Evolutionary conservation across 768 basidiomycete genomes (phyloP).

Genomic region (Cantharellus anzutake): DNA sequence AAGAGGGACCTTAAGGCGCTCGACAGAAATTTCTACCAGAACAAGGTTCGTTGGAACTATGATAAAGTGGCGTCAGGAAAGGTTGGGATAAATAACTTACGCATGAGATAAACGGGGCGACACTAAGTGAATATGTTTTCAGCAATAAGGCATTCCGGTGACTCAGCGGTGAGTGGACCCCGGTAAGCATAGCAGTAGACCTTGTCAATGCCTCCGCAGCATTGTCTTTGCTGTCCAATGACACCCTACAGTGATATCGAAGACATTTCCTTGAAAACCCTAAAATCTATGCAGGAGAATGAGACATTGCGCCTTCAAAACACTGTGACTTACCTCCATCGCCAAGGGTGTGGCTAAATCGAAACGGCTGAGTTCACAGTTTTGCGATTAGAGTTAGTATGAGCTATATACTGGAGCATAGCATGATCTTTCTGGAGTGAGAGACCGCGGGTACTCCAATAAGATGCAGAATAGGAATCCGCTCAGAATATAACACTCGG

Average conservation of each 20-base stretch:
- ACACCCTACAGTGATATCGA: neutral
- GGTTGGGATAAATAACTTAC: neutral
- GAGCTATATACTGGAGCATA: neutral
- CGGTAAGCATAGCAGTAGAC: neutral
- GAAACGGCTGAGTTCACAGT: neutral
- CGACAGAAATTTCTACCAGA: conserved; percentile 41
- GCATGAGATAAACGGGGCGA: conserved; percentile 69
- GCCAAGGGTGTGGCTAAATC: neutral
- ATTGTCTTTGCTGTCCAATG: neutral
- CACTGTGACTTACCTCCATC: neutral
- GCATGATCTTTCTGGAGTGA: conserved; percentile 32
- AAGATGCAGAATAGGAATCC: conserved; percentile 78
- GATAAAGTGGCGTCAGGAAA: neutral
- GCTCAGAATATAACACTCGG: conserved; percentile 25
- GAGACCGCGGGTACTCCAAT: conserved; percentile 68
- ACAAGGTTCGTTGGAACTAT: conserved; percentile 64
- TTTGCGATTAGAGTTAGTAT: neutral
- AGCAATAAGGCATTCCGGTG: neutral
- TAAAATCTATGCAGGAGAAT: neutral
- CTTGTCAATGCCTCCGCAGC: neutral
- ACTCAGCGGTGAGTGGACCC: neutral
- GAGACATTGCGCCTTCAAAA: neutral
- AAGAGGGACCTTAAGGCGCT: conserved; percentile 41
- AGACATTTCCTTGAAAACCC: neutral
- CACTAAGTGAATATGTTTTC: conserved; percentile 23